These are phyloP conservation scores for Sonneratia alba DNA, from an alignment of 345 rosid species.

Conservation along the genomic window DNA sequence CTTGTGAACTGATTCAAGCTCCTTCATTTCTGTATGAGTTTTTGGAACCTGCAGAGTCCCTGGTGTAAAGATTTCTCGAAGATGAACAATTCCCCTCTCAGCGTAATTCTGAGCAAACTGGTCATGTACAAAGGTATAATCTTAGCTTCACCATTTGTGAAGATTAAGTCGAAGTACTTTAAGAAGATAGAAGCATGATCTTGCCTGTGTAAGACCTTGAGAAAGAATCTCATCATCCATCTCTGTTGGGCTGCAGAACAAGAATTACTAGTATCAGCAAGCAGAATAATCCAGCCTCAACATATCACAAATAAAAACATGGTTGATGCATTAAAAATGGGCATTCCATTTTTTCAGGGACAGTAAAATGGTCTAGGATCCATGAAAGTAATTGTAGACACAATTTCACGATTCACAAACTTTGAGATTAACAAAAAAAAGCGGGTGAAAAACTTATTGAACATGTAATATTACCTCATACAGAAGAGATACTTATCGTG, in stretches of 20 bases:
- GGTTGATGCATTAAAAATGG: not conserved
- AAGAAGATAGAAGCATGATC: not conserved
- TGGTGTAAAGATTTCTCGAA: constrained; percentile 68
- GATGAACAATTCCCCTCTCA: constrained; percentile 53
- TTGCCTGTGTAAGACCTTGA: constrained; percentile 81
- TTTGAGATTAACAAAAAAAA: not conserved
- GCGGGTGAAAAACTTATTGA: not conserved
- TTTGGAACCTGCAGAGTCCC: constrained; percentile 63
- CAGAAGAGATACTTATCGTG: constrained; percentile 77
- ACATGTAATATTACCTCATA: constrained; percentile 45
- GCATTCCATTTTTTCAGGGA: not conserved
- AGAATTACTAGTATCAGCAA: not conserved
- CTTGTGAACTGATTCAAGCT: constrained; percentile 95
- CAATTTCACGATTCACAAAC: not conserved
- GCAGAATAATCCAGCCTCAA: not conserved
- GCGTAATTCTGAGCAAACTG: constrained; percentile 82
- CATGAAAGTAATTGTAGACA: not conserved
- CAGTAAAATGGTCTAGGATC: not conserved
- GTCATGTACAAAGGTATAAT: constrained; percentile 6
- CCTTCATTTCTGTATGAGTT: constrained; percentile 54
- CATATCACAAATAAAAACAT: not conserved
- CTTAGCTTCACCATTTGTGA: not conserved
- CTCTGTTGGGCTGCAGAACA: constrained; percentile 72
- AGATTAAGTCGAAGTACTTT: not conserved
- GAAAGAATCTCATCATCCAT: constrained; percentile 58